A percentile compares a stretch with the other conserved stretches of the same genome.
These are phyloP conservation scores for Tritrichomonas foetus DNA, from an alignment of 208 protist species.

Conservation along the genomic window DNA sequence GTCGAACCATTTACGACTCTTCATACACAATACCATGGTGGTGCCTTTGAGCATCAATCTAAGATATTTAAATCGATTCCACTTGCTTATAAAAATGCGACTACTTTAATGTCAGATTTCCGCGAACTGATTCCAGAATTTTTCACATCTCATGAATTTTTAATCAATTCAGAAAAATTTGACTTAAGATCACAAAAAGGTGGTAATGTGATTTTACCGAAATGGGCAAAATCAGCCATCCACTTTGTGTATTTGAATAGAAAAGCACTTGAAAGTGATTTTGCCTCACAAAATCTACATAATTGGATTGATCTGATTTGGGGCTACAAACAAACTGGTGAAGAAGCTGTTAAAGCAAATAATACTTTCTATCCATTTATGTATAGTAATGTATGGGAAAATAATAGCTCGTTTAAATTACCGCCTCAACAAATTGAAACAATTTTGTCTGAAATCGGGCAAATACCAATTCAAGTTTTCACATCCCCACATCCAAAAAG, in stretches of 20 bases:
- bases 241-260: background rate
- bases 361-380: background rate
- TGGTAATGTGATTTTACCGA: background rate
- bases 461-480: background rate
- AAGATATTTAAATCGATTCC: background rate
- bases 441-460: background rate
- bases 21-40: background rate
- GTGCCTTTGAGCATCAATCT: background rate
- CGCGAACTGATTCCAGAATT: background rate
- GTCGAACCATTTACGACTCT: constrained; percentile 3
- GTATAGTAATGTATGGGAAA: background rate
- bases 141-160: background rate
- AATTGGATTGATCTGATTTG: constrained; percentile 19
- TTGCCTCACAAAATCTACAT: background rate
- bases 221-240: background rate
- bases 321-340: background rate
- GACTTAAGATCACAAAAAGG: constrained; percentile 38
- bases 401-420: too few relatives aligned
- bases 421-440: too few relatives aligned
- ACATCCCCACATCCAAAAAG: background rate
- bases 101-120: background rate
- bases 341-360: background rate
- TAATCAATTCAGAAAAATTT: background rate
- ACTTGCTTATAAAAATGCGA: background rate
- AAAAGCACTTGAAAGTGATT: background rate